A percentile compares a stretch with the other conserved stretches of the same genome.
These are phyloP conservation scores for Hirsutella minnesotensis DNA, from an alignment of 2,329 filamentous ascomycete species.

Conservation along the genomic window DNA sequence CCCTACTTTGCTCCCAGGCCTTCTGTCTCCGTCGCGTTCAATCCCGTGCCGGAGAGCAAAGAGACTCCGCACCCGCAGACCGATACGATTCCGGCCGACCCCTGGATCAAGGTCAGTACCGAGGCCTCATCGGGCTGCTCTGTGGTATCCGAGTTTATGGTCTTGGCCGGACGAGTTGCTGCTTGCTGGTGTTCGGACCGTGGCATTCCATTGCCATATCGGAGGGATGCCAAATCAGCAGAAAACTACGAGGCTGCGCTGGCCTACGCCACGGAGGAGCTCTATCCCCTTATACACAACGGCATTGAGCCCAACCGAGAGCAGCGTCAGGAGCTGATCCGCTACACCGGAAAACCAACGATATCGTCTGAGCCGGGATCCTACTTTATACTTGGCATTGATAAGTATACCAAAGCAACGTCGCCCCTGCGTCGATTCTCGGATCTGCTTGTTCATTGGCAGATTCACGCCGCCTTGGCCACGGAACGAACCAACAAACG, in stretches of 20 bases:
- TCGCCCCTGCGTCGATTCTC: constrained; percentile 53
- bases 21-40: constrained; percentile 30
- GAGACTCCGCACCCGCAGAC: constrained; percentile 3
- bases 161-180: constrained; percentile 48
- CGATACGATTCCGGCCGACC: constrained; percentile 29
- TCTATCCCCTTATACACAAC: constrained; percentile 20
- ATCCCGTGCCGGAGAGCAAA: constrained; percentile 14
- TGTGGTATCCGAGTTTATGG: constrained; percentile 37
- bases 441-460: constrained; percentile 55
- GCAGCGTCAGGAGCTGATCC: constrained; percentile 16
- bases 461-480: constrained; percentile 47
- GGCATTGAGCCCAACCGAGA: constrained; percentile 20
- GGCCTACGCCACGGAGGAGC: constrained; percentile 19
- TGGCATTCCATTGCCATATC: constrained; percentile 47
- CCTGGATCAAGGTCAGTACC: constrained; percentile 31
- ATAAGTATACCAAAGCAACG: constrained; percentile 52
- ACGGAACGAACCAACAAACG: constrained; percentile 25
- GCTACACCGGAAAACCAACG: constrained; percentile 34
- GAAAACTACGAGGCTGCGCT: constrained; percentile 24
- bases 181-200: constrained; percentile 48
- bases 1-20: constrained; percentile 33
- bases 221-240: constrained; percentile 31
- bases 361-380: constrained; percentile 40
- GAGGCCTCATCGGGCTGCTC: constrained; percentile 18
- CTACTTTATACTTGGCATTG: constrained; percentile 44